Evolutionary conservation across 306 rosid genomes (phyloP).

Genomic region (Vachellia pachyceras): DNA sequence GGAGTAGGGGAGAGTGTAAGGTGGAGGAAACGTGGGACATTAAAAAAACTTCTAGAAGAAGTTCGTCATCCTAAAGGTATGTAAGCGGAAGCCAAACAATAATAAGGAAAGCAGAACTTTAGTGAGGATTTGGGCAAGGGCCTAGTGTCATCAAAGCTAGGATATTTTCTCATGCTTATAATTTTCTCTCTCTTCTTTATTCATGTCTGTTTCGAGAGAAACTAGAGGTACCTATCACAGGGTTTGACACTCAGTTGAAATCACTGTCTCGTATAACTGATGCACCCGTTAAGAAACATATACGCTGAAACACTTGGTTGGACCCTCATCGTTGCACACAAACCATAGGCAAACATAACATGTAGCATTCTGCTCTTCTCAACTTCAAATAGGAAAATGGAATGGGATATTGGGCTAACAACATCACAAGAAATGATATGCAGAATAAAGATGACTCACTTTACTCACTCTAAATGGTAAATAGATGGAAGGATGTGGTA

Average conservation of each 20-base stretch:
- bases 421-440: background rate
- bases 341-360: conserved; percentile 15
- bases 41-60: background rate
- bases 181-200: background rate
- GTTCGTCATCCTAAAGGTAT: background rate
- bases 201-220: background rate
- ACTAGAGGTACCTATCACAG: background rate
- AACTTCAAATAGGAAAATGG: background rate
- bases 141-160: background rate
- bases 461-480: background rate
- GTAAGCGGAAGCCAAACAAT: background rate
- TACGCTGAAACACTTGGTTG: background rate
- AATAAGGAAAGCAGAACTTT: background rate
- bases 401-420: background rate
- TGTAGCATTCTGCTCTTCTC: background rate
- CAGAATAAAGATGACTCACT: background rate
- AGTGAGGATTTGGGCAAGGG: background rate
- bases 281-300: background rate
- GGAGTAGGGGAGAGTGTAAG: background rate
- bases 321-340: background rate
- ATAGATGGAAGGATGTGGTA: background rate
- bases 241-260: background rate
- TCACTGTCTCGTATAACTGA: conserved; percentile 2
- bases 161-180: too few species aligned
- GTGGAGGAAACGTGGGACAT: background rate